A percentile compares a stretch with the other conserved stretches of the same genome.
Conservation (phyloP, 2,329 filamentous ascomycete species). For the Pseudohalonectria lignicola region DNA sequence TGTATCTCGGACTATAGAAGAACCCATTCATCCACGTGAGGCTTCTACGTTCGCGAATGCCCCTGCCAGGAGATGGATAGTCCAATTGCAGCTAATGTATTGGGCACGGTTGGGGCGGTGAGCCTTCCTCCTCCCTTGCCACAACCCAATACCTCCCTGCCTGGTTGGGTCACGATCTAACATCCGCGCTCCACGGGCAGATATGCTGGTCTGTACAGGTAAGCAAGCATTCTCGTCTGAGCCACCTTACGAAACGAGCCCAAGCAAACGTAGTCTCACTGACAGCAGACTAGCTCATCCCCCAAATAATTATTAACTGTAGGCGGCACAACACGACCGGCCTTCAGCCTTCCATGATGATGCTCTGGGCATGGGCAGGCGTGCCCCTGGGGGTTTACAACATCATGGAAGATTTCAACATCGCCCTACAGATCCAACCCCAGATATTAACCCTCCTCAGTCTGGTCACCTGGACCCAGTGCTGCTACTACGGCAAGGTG, state of each 20-base stretch:
- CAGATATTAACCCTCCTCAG: conserved; percentile 31
- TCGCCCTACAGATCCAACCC: conserved; percentile 29
- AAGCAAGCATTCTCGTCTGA: conserved; percentile 2
- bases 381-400: conserved; percentile 50
- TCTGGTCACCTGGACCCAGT: conserved; percentile 30
- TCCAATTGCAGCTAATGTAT: conserved; percentile 42
- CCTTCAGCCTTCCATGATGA: conserved; percentile 60
- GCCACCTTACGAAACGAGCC: background rate
- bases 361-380: conserved; percentile 58
- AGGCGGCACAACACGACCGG: conserved; percentile 54
- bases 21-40: too few relatives aligned
- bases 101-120: conserved; percentile 49
- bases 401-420: conserved; percentile 27
- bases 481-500: conserved; percentile 23
- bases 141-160: too few relatives aligned
- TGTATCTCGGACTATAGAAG: too few relatives aligned
- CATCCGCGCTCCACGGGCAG: conserved; percentile 17
- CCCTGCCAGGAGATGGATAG: conserved; percentile 44
- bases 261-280: background rate
- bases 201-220: conserved; percentile 58
- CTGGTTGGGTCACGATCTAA: too few relatives aligned
- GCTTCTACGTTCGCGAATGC: too few relatives aligned
- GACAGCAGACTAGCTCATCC: conserved; percentile 55
- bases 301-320: conserved; percentile 60
- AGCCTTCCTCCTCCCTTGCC: conserved; percentile 16